A percentile compares a stretch with the other conserved stretches of the same genome.
phyloP scores from a whole-genome alignment of 176 grass and related monocot species.

The Bonia amplexicaulis region DNA sequence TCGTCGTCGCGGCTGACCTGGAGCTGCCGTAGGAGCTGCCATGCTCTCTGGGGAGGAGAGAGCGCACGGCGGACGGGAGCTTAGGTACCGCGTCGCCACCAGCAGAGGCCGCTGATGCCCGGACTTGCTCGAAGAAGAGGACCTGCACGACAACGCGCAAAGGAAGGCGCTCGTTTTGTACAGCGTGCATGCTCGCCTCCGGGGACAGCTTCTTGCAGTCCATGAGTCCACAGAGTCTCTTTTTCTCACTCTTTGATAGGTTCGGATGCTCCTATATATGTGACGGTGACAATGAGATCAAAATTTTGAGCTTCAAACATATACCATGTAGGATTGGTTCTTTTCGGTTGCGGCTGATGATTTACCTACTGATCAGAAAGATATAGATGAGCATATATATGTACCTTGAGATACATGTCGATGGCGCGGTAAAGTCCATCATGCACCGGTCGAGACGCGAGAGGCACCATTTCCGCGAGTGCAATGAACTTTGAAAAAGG shows the following conservation, averaged over 20 bases:
- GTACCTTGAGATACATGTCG: constrained; percentile 89
- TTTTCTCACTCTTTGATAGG: constrained; percentile 79
- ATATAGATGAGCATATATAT: not conserved
- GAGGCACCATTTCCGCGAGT: constrained; percentile 54
- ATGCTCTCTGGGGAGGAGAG: constrained; percentile 55
- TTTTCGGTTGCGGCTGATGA: no score
- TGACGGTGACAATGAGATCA: not conserved
- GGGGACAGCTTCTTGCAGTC: constrained; percentile 80
- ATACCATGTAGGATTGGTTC: no score
- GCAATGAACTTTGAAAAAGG: constrained; percentile 52
- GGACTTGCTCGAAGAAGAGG: constrained; percentile 87
- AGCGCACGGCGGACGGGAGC: constrained; percentile 18
- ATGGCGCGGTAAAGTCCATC: constrained; percentile 82
- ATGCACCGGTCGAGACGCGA: constrained; percentile 44
- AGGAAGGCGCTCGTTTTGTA: constrained; percentile 91
- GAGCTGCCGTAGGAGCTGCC: constrained; percentile 79
- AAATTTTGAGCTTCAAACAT: not conserved
- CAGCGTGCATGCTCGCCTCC: constrained; percentile 77
- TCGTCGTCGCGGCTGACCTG: constrained; percentile 60
- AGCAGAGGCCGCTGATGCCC: constrained; percentile 19
- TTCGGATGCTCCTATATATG: constrained; percentile 61
- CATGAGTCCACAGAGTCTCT: constrained; percentile 75
- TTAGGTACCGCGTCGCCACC: not conserved
- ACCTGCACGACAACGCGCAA: constrained; percentile 91
- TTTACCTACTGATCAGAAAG: not conserved